These are phyloP conservation scores for Licmophora abbreviata DNA, from an alignment of 108 stramenopile genomes.

Conservation along the genomic window DNA sequence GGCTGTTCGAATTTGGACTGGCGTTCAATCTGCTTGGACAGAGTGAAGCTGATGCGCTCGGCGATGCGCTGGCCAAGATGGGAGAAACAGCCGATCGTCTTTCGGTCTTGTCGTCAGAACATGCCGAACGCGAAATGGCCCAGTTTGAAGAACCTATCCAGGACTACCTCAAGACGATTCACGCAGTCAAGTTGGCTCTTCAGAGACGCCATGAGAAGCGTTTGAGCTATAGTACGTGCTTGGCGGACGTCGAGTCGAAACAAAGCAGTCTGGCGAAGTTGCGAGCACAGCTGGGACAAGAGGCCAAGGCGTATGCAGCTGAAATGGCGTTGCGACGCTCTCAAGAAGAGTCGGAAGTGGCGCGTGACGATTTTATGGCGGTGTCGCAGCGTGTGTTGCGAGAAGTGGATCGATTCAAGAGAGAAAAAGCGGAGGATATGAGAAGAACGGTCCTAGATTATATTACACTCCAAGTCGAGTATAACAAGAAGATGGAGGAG, in stretches of 20 bases:
- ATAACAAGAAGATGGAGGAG: conserved; percentile 88
- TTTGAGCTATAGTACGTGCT: conserved; percentile 64
- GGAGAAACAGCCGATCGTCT: conserved; percentile 84
- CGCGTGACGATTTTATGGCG: conserved; percentile 79
- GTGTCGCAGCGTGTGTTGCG: conserved; percentile 82
- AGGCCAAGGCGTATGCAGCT: conserved; percentile 75
- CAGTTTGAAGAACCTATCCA: conserved; percentile 90
- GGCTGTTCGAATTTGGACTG: conserved; percentile 93
- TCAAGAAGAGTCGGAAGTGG: conserved; percentile 62
- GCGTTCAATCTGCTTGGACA: conserved; percentile 94
- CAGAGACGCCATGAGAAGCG: conserved; percentile 85
- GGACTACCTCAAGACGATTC: conserved; percentile 92
- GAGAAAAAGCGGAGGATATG: conserved; percentile 95
- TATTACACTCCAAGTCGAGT: conserved; percentile 89
- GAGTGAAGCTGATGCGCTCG: conserved; percentile 81
- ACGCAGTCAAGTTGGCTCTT: conserved; percentile 90
- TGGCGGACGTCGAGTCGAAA: conserved; percentile 69
- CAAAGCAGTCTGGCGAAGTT: conserved; percentile 47
- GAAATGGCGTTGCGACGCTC: conserved; percentile 79
- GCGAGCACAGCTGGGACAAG: conserved; percentile 67
- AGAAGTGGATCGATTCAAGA: conserved; percentile 96
- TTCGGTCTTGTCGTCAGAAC: conserved; percentile 59
- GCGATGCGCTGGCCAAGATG: conserved; percentile 75
- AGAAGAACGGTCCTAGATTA: conserved; percentile 85
- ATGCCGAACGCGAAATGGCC: conserved; percentile 81